These are phyloP conservation scores for Ceraceosorus bombacis DNA, from an alignment of 1,284 basidiomycete species.

Conservation along the genomic window DNA sequence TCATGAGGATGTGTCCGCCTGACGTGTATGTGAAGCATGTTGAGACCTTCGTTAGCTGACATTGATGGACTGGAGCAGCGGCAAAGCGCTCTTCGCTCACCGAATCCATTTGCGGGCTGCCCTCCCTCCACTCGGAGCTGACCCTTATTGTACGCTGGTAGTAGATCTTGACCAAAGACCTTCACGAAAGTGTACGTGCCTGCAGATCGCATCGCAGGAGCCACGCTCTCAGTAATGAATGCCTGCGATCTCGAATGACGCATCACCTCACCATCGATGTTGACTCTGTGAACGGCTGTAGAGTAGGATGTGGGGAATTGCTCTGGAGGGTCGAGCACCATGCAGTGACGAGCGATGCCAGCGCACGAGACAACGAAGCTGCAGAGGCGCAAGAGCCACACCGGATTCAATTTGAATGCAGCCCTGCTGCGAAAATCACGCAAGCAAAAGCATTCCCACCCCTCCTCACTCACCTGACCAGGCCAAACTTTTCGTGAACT, in stretches of 20 bases:
- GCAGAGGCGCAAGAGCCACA: constrained; percentile 8
- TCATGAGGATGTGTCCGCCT: constrained; percentile 35
- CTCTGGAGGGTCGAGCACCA: constrained; percentile 31
- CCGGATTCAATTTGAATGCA: not conserved
- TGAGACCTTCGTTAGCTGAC: not conserved
- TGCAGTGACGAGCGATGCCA: constrained; percentile 25
- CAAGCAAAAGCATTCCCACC: not conserved
- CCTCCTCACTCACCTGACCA: constrained; percentile 7
- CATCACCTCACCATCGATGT: constrained; percentile 13
- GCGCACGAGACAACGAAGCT: constrained; percentile 32
- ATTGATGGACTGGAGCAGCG: not conserved
- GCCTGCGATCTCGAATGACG: no score
- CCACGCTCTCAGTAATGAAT: no score
- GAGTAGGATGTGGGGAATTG: constrained; percentile 20
- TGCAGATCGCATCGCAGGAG: not conserved
- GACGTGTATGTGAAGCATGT: not conserved
- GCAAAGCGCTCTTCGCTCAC: no score
- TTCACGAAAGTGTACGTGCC: constrained; percentile 26
- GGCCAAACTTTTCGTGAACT: constrained; percentile 24
- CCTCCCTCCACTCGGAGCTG: constrained; percentile 6
- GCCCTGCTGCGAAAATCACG: no score
- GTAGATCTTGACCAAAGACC: constrained; percentile 34
- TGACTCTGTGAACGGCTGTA: constrained; percentile 26
- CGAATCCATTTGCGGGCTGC: not conserved
- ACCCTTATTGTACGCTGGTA: constrained; percentile 23